Conservation (phyloP, 1,139 yeast species). For the Kluyveromyces sp. region DNA sequence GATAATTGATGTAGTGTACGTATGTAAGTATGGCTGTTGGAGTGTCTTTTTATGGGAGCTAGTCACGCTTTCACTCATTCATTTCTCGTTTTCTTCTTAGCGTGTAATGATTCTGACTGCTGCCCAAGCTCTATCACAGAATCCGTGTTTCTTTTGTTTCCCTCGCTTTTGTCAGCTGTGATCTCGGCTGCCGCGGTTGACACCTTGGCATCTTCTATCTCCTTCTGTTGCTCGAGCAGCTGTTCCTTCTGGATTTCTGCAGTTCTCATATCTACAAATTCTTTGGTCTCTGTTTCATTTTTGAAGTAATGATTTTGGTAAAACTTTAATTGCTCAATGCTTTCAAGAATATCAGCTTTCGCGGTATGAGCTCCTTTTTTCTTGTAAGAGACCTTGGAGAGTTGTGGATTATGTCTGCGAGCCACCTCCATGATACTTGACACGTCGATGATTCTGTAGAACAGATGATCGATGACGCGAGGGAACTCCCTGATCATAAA, state of each 20-base stretch:
- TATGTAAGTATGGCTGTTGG: too few relatives aligned
- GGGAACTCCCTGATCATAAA: slow-evolving; percentile 86
- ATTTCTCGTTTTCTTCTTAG: too few relatives aligned
- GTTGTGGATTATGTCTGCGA: slow-evolving; percentile 60
- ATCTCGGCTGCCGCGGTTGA: neutral
- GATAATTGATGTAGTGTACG: too few relatives aligned
- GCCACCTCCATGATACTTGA: slow-evolving; percentile 77
- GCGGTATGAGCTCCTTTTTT: slow-evolving; percentile 79
- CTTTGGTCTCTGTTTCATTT: slow-evolving; percentile 19
- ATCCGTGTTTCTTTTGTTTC: neutral
- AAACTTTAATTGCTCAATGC: slow-evolving; percentile 78
- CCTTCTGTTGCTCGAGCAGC: neutral
- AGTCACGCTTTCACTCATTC: too few relatives aligned
- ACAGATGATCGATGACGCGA: slow-evolving; percentile 57
- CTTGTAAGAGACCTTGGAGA: slow-evolving; percentile 46
- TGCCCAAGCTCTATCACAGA: too few relatives aligned
- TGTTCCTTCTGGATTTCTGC: slow-evolving; percentile 1
- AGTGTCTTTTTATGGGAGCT: too few relatives aligned
- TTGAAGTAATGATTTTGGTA: slow-evolving; percentile 57
- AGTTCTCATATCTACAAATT: slow-evolving; percentile 14
- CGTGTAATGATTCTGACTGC: too few relatives aligned
- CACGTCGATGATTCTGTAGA: slow-evolving; percentile 84
- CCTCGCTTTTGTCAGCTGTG: neutral
- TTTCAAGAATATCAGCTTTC: slow-evolving; percentile 75
- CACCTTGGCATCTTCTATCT: neutral